A percentile compares a stretch with the other conserved stretches of the same genome.
Conservation (phyloP, 345 rosid genomes). For the Salix dunnii region DNA sequence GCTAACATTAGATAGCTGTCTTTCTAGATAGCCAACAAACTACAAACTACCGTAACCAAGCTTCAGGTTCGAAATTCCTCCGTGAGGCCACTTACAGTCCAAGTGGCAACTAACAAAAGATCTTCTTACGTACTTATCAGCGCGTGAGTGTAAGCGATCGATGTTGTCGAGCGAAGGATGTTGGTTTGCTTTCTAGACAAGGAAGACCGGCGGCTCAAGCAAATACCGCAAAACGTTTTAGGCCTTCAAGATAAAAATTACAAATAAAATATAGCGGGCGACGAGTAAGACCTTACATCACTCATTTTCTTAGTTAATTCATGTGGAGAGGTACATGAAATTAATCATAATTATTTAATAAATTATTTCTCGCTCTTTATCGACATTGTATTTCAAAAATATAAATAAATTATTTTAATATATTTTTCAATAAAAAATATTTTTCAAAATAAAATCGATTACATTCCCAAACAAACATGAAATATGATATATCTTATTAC, state of each 20-base stretch:
- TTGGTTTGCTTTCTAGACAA: background rate
- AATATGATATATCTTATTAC: too few relatives aligned
- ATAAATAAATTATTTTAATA: too few relatives aligned
- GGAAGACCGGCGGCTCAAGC: background rate
- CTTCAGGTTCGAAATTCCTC: background rate
- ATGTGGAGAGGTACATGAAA: too few relatives aligned
- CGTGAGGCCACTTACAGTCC: background rate
- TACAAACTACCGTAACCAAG: conserved; percentile 20
- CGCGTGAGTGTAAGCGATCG: background rate
- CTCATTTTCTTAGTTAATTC: too few relatives aligned
- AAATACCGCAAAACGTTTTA: background rate
- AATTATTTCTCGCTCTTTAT: too few relatives aligned
- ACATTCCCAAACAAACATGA: too few relatives aligned
- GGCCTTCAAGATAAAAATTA: background rate
- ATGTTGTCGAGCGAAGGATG: background rate
- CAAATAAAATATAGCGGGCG: background rate
- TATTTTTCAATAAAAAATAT: too few relatives aligned
- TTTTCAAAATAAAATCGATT: too few relatives aligned
- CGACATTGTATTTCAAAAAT: too few relatives aligned
- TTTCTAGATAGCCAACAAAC: conserved; percentile 27
- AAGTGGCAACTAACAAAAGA: background rate
- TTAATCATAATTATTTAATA: too few relatives aligned
- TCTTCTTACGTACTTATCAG: background rate
- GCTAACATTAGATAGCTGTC: conserved; percentile 19
- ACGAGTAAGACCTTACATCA: background rate